A percentile compares a stretch with the other conserved stretches of the same genome.
Conservation (phyloP, 768 basidiomycete genomes). For the Sarcomyxa edulis region DNA sequence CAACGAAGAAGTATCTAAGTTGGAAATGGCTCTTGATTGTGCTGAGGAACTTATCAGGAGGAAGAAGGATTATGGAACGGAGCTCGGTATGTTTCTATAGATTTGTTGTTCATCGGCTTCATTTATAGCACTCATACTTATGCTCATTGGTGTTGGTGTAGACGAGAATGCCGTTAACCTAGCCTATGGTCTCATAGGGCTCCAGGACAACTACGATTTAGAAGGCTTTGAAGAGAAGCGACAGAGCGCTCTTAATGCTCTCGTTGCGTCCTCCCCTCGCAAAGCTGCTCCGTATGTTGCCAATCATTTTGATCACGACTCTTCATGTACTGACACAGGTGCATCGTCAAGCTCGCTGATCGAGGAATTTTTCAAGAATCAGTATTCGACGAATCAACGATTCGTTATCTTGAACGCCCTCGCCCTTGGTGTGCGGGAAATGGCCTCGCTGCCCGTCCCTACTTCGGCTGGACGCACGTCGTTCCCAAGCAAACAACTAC, state of each 20-base stretch:
- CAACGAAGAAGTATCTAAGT: constrained; percentile 62
- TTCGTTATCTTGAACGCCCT: constrained; percentile 83
- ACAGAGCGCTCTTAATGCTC: constrained; percentile 71
- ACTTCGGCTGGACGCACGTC: constrained; percentile 30
- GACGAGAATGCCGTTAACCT: constrained; percentile 90
- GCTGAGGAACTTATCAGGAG: constrained; percentile 83
- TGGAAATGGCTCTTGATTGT: constrained; percentile 74
- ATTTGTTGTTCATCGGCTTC: background rate
- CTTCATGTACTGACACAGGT: constrained; percentile 2
- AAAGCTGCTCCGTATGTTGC: constrained; percentile 74
- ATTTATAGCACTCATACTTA: too few relatives aligned
- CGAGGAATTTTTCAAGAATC: constrained; percentile 91
- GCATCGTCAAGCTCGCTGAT: constrained; percentile 56
- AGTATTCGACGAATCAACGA: constrained; percentile 86
- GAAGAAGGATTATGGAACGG: constrained; percentile 81
- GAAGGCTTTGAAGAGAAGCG: constrained; percentile 71
- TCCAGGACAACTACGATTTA: constrained; percentile 85
- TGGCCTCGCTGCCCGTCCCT: constrained; percentile 47
- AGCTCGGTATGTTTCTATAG: constrained; percentile 61
- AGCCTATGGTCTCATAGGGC: constrained; percentile 59
- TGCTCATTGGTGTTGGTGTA: constrained; percentile 23
- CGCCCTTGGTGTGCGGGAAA: constrained; percentile 80
- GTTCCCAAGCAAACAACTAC: constrained; percentile 83
- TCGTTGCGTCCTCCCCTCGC: constrained; percentile 74
- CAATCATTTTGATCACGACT: background rate